phyloP scores from a whole-genome alignment of 2,329 filamentous ascomycete genomes.

The Chrysoporthe puriensis region DNA sequence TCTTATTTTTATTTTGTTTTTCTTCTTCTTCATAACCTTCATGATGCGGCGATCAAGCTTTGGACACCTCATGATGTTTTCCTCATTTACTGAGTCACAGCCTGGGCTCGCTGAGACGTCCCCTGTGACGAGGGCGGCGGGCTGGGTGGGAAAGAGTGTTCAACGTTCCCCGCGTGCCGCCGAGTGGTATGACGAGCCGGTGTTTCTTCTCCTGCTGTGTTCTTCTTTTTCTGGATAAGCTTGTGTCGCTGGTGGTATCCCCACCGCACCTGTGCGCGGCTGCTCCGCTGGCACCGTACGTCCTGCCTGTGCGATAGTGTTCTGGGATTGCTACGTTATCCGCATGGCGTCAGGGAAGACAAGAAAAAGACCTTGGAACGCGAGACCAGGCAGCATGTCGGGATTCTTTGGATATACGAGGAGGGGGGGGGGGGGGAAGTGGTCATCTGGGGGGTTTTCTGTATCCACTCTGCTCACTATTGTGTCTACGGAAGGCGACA shows the following conservation, averaged over 20 bases:
- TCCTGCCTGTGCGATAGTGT: slow-evolving; percentile 19
- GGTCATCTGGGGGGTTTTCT: neutral
- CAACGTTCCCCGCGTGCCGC: slow-evolving; percentile 11
- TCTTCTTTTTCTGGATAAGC: neutral
- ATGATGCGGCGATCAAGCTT: slow-evolving; percentile 12
- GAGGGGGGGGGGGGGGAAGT: neutral
- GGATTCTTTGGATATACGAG: neutral
- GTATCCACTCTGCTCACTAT: neutral
- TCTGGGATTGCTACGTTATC: slow-evolving; percentile 9
- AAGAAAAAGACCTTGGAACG: neutral
- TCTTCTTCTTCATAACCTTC: neutral
- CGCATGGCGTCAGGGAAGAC: slow-evolving; percentile 10
- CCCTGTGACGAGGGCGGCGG: slow-evolving; percentile 7
- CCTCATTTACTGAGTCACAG: neutral
- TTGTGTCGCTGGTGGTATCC: slow-evolving; percentile 2
- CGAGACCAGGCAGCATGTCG: neutral
- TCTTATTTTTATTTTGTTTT: neutral
- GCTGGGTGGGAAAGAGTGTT: slow-evolving; percentile 15
- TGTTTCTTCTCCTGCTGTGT: neutral
- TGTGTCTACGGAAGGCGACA: neutral
- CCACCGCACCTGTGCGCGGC: slow-evolving; percentile 9
- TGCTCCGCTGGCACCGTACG: slow-evolving; percentile 3
- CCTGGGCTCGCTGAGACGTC: neutral
- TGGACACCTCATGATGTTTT: slow-evolving; percentile 1
- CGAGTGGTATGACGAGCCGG: slow-evolving; percentile 8